A percentile compares a stretch with the other conserved stretches of the same genome.
Conservation (phyloP, 352 stramenopile species). For the Phytophthora palmivora region DNA sequence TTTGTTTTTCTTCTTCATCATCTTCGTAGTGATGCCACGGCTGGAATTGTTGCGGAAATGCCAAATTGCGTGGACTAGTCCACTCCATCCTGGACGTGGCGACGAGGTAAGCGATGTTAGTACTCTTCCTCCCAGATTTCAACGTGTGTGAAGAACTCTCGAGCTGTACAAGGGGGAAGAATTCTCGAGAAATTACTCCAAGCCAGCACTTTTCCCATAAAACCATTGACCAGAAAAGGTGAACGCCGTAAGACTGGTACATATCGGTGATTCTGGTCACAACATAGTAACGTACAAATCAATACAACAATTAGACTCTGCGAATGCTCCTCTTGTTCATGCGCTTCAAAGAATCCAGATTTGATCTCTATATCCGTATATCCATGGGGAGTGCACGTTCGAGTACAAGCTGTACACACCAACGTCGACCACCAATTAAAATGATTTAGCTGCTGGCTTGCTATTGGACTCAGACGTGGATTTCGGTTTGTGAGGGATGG, state of each 20-base stretch:
- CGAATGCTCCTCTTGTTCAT: constrained; percentile 8
- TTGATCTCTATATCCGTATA: constrained; percentile 15
- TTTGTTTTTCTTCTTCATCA: constrained; percentile 15
- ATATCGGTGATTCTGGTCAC: background rate
- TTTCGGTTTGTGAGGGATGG: constrained; percentile 50
- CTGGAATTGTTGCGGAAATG: constrained; percentile 8
- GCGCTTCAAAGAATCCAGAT: constrained; percentile 5
- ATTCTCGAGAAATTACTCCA: constrained; percentile 26
- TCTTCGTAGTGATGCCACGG: constrained; percentile 6
- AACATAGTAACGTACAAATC: background rate
- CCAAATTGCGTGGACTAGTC: constrained; percentile 18
- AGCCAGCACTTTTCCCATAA: constrained; percentile 28
- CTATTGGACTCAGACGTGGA: constrained; percentile 31
- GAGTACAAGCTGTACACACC: background rate
- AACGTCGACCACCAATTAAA: constrained; percentile 8
- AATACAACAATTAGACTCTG: constrained; percentile 3
- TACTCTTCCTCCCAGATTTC: constrained; percentile 37
- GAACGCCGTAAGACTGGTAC: too few species aligned
- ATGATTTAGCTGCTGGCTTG: constrained; percentile 38
- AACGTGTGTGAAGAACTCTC: constrained; percentile 7
- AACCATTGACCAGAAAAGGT: constrained; percentile 21
- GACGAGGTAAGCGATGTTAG: background rate
- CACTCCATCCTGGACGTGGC: constrained; percentile 29
- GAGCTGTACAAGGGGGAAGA: constrained; percentile 4
- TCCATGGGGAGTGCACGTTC: too few species aligned